Evolutionary conservation across 75 land plant species (phyloP).

Genomic region (Sequoiadendron giganteum): DNA sequence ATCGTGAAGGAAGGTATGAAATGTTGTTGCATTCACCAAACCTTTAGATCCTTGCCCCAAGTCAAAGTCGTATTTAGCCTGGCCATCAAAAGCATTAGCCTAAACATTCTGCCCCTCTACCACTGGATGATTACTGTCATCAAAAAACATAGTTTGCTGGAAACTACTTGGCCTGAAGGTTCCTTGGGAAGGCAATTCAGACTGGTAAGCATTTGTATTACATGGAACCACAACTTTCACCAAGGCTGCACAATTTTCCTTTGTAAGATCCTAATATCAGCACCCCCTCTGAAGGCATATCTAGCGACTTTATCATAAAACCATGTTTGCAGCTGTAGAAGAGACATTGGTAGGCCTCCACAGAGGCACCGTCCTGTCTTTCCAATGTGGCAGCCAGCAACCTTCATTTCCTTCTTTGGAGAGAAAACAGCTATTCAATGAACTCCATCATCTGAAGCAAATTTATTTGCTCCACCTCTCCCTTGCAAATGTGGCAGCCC

Average conservation of each 20-base stretch:
- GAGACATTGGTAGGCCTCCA: slow-evolving; percentile 18
- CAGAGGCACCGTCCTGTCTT: neutral
- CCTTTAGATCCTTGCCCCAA: slow-evolving; percentile 50
- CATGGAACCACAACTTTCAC: slow-evolving; percentile 78
- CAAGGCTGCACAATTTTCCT: slow-evolving; percentile 15
- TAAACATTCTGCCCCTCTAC: slow-evolving; percentile 47
- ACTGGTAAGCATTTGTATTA: slow-evolving; percentile 77
- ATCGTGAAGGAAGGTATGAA: slow-evolving; percentile 53
- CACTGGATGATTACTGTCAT: slow-evolving; percentile 38
- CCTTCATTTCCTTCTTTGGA: too few species aligned
- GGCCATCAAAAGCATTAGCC: slow-evolving; percentile 55
- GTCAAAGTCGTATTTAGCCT: slow-evolving; percentile 57
- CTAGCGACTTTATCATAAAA: slow-evolving; percentile 33
- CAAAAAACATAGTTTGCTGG: slow-evolving; percentile 63
- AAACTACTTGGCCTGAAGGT: slow-evolving; percentile 75
- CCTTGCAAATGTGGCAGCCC: too few species aligned
- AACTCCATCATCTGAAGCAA: too few species aligned
- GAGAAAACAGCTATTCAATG: too few species aligned
- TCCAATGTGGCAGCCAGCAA: too few species aligned
- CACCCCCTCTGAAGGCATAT: slow-evolving; percentile 32
- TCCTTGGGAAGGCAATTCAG: slow-evolving; percentile 62
- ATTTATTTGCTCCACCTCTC: too few species aligned
- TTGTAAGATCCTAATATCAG: slow-evolving; percentile 55
- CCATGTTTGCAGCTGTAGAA: slow-evolving; percentile 24
- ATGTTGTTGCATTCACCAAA: slow-evolving; percentile 60